A percentile compares a stretch with the other conserved stretches of the same genome.
phyloP scores from a whole-genome alignment of 192 early-diverging fungal species.

The Umbelopsis ramanniana region DNA sequence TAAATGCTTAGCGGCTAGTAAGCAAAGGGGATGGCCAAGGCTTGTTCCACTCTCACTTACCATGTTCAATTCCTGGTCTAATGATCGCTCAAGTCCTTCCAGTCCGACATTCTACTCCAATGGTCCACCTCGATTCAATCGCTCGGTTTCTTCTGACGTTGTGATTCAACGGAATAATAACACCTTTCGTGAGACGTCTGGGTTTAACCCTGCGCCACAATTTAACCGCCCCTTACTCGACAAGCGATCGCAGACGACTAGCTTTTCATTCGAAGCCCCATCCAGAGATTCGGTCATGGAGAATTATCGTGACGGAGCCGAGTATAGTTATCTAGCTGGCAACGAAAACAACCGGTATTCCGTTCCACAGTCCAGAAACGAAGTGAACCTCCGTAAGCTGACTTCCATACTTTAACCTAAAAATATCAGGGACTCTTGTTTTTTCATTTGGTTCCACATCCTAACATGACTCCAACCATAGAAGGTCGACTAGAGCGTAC shows the following conservation, averaged over 20 bases:
- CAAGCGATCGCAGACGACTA: neutral
- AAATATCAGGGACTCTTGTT: neutral
- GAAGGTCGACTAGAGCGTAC: neutral
- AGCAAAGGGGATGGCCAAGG: neutral
- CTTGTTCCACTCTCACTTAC: neutral
- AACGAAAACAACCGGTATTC: neutral
- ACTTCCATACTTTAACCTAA: neutral
- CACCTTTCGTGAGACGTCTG: neutral
- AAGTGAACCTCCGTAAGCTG: neutral
- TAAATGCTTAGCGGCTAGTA: no score
- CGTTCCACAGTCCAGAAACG: neutral
- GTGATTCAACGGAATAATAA: neutral
- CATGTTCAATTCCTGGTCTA: neutral
- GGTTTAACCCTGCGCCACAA: conserved; percentile 15
- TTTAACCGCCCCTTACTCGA: neutral
- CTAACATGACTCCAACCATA: neutral
- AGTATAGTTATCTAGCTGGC: neutral
- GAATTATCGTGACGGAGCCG: neutral
- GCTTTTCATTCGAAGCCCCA: neutral
- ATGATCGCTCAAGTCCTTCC: neutral
- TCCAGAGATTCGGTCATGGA: neutral
- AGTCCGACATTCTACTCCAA: neutral
- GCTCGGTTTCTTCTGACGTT: neutral
- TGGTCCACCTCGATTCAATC: neutral
- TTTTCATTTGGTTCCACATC: neutral